Evolutionary conservation across 768 basidiomycete species (phyloP).

Genomic region (button mushroom (Agaricus bisporus)): DNA sequence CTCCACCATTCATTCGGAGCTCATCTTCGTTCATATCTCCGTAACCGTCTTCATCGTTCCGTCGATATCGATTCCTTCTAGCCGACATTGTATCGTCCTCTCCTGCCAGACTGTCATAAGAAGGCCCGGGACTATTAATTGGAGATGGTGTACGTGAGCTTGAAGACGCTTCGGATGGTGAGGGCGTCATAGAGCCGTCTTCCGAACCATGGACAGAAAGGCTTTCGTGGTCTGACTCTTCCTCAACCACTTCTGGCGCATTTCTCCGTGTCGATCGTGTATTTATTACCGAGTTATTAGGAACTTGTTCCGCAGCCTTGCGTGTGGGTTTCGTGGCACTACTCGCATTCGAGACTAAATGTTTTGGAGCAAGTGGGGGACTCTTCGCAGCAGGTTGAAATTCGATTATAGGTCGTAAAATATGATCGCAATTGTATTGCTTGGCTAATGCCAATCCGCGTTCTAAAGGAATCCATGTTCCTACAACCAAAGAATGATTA

Average conservation of each 20-base stretch:
- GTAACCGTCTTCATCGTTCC: constrained; percentile 38
- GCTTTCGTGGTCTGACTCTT: constrained; percentile 57
- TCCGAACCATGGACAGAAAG: constrained; percentile 73
- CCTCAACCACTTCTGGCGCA: constrained; percentile 37
- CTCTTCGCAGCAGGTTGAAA: constrained; percentile 87
- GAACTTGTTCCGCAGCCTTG: constrained; percentile 32
- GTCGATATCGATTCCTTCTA: constrained; percentile 43
- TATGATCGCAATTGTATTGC: constrained; percentile 87
- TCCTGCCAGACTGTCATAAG: constrained; percentile 35
- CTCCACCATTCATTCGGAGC: constrained; percentile 40
- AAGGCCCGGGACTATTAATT: constrained; percentile 52
- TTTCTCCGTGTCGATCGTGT: constrained; percentile 62
- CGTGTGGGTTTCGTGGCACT: constrained; percentile 36
- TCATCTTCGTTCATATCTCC: constrained; percentile 42
- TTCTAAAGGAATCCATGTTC: constrained; percentile 98
- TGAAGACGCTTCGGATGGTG: constrained; percentile 78
- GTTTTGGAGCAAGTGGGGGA: constrained; percentile 94
- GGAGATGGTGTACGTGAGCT: constrained; percentile 95
- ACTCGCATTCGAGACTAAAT: constrained; percentile 71
- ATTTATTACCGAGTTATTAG: constrained; percentile 31
- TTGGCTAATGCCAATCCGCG: constrained; percentile 79
- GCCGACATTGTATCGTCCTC: constrained; percentile 30
- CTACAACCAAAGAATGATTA: constrained; percentile 32
- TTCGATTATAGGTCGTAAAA: constrained; percentile 90
- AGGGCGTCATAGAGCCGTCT: constrained; percentile 87